phyloP scores from a whole-genome alignment of 2,329 filamentous ascomycete species.

The Stachybotrys chartarum region DNA sequence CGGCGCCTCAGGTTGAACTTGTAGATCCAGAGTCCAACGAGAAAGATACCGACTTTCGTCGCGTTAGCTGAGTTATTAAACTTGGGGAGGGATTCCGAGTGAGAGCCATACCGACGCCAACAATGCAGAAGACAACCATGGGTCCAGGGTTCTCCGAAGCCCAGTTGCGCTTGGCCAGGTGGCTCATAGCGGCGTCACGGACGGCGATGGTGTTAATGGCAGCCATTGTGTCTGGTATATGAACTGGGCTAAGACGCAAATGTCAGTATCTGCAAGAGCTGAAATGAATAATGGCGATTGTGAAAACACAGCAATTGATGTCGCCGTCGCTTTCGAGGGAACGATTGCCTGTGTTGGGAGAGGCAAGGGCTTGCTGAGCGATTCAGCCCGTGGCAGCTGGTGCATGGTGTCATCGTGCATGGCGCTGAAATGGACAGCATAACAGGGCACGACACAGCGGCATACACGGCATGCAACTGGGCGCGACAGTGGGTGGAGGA shows the following conservation, averaged over 20 bases:
- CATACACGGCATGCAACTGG: constrained; percentile 16
- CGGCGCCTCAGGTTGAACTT: constrained; percentile 24
- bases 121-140: constrained; percentile 36
- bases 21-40: constrained; percentile 22
- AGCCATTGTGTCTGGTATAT: constrained; percentile 30
- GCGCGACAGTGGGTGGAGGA: constrained; percentile 2
- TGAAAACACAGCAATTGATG: background rate
- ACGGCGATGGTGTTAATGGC: constrained; percentile 30
- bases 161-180: constrained; percentile 36
- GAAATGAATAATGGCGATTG: background rate
- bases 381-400: background rate
- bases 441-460: constrained; percentile 17
- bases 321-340: background rate
- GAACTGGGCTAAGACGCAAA: constrained; percentile 5
- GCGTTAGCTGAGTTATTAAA: constrained; percentile 6
- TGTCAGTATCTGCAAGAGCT: background rate
- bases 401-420: background rate
- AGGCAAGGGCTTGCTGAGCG: background rate
- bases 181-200: constrained; percentile 28
- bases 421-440: background rate
- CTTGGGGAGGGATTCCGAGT: background rate
- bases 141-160: constrained; percentile 29
- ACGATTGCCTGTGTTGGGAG: background rate
- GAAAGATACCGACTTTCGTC: constrained; percentile 21
- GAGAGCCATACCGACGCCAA: constrained; percentile 27